Conservation (phyloP, 768 basidiomycete genomes). For the Calvatia gigantea region DNA sequence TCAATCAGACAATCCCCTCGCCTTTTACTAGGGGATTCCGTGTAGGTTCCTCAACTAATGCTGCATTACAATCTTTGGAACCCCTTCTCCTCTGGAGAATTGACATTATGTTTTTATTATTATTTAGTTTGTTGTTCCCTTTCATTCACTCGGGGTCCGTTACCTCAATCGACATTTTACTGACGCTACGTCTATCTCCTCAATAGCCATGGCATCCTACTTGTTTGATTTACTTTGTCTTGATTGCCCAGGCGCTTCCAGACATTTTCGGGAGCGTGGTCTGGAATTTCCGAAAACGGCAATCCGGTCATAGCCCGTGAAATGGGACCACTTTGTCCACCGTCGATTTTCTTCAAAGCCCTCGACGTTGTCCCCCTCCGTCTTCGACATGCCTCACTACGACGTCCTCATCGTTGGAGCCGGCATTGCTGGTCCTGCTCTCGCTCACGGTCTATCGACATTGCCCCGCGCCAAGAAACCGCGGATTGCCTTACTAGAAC, state of each 20-base stretch:
- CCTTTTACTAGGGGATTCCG: constrained; percentile 58
- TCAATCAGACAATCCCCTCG: constrained; percentile 53
- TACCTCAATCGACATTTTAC: background rate
- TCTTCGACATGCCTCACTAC: constrained; percentile 32
- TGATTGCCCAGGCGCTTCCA: background rate
- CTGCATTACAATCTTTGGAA: constrained; percentile 44
- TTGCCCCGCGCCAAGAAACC: constrained; percentile 53
- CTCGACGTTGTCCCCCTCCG: background rate
- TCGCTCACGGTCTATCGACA: constrained; percentile 81
- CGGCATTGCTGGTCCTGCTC: constrained; percentile 83
- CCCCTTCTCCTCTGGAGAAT: constrained; percentile 24
- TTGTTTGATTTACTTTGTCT: too few relatives aligned
- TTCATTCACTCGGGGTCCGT: background rate
- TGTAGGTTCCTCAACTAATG: constrained; percentile 39
- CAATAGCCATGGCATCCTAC: too few relatives aligned
- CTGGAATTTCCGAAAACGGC: constrained; percentile 5
- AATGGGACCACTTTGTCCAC: constrained; percentile 7
- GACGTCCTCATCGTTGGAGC: constrained; percentile 90
- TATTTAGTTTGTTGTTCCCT: background rate
- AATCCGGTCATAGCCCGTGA: background rate
- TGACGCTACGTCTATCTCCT: too few relatives aligned
- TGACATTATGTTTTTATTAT: background rate
- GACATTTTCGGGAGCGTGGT: background rate
- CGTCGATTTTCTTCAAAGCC: background rate
- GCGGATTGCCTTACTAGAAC: constrained; percentile 82